These are phyloP conservation scores for Lithohypha guttulata DNA, from an alignment of 2,329 filamentous ascomycete genomes.

Conservation along the genomic window DNA sequence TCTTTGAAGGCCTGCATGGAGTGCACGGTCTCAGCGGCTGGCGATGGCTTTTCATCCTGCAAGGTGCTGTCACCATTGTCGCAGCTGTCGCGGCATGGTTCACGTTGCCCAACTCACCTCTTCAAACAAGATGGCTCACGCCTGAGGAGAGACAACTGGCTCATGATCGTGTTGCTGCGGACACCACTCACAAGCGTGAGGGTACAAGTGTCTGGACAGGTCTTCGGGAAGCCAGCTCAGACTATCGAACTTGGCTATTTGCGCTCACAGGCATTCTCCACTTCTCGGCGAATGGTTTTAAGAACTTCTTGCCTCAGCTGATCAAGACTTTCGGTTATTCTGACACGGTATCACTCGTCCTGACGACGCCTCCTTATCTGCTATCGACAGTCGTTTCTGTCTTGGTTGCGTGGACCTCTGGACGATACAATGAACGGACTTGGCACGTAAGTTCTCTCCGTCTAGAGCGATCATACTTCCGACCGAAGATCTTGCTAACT, in stretches of 20 bases:
- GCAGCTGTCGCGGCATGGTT: slow-evolving; percentile 32
- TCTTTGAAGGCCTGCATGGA: slow-evolving; percentile 28
- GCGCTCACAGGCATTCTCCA: slow-evolving; percentile 8
- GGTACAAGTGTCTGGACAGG: too few species aligned
- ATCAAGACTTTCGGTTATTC: slow-evolving; percentile 9
- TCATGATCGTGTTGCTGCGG: neutral
- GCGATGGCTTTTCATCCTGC: slow-evolving; percentile 13
- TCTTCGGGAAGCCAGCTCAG: neutral
- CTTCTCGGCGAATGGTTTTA: slow-evolving; percentile 42
- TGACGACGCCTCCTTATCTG: slow-evolving; percentile 19
- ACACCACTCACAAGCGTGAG: too few species aligned
- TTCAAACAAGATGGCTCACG: slow-evolving; percentile 26
- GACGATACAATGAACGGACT: slow-evolving; percentile 47
- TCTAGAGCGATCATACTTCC: too few species aligned
- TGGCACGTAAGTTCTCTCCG: too few species aligned
- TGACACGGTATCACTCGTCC: slow-evolving; percentile 18
- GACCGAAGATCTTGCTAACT: slow-evolving; percentile 49
- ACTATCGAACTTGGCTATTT: neutral
- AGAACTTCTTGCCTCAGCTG: slow-evolving; percentile 30
- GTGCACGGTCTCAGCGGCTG: slow-evolving; percentile 32
- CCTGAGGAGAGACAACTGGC: slow-evolving; percentile 25
- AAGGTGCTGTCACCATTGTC: slow-evolving; percentile 36
- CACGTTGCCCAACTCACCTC: slow-evolving; percentile 33
- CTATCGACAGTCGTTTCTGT: slow-evolving; percentile 19
- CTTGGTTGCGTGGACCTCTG: slow-evolving; percentile 19